Evolutionary conservation across 208 protist species (phyloP).

Genomic region (Leishmania arabica): DNA sequence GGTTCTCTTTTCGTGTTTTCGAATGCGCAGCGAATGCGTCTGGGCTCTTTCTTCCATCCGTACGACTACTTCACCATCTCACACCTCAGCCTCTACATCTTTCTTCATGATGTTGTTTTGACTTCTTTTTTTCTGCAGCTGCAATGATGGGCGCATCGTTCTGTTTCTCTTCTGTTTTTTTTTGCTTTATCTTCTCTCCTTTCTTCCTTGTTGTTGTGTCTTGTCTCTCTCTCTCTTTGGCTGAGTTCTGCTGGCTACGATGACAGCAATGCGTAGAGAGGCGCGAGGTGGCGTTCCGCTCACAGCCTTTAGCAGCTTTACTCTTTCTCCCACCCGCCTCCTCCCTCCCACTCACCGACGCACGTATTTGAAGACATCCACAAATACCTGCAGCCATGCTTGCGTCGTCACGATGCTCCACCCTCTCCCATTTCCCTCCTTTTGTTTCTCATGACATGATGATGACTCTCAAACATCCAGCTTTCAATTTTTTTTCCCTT

Average conservation of each 20-base stretch:
- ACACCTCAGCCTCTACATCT: neutral
- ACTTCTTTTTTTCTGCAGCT: neutral
- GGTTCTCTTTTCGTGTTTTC: neutral
- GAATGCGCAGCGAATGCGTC: neutral
- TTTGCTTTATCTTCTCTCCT: neutral
- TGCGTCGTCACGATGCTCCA: neutral
- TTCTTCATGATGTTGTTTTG: neutral
- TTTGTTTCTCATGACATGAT: neutral
- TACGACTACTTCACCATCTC: neutral
- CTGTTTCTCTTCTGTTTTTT: conserved; percentile 3
- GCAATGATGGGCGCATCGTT: neutral
- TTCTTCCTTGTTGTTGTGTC: neutral
- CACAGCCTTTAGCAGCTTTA: neutral
- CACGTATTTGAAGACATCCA: conserved; percentile 3
- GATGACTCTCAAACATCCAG: conserved; percentile 4
- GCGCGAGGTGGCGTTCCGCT: no score
- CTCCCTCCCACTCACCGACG: neutral
- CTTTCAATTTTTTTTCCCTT: conserved; percentile 11
- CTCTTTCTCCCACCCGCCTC: neutral
- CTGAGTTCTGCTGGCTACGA: neutral
- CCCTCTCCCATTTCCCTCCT: neutral
- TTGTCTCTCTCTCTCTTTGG: neutral
- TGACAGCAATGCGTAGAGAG: neutral
- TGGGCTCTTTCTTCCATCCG: neutral
- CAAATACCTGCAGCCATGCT: neutral